These are phyloP conservation scores for Samsoniella hepiali DNA, from an alignment of 2,329 filamentous ascomycete genomes.

Conservation along the genomic window DNA sequence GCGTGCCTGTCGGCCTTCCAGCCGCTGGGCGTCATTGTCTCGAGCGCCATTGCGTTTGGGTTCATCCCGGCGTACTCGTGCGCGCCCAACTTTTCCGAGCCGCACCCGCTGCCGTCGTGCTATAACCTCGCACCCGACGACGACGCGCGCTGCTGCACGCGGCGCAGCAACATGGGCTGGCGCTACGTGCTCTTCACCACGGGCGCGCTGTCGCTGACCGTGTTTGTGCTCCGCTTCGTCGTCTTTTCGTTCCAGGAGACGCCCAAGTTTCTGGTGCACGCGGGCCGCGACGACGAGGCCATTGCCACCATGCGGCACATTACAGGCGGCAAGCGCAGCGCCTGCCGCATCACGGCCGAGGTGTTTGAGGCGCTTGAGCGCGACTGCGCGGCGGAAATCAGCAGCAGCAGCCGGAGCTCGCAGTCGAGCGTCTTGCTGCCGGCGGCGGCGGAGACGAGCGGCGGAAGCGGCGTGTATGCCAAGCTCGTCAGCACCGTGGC, in stretches of 20 bases:
- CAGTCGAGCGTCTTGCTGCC: conserved; percentile 21
- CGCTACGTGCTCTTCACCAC: conserved; percentile 45
- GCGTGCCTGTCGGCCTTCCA: conserved; percentile 53
- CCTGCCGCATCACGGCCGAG: conserved; percentile 35
- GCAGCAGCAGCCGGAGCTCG: conserved; percentile 17
- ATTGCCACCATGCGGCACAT: conserved; percentile 46
- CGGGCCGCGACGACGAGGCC: conserved; percentile 44
- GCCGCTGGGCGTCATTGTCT: conserved; percentile 52
- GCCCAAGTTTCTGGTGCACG: conserved; percentile 44
- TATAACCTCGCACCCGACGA: conserved; percentile 27
- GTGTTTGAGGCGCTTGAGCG: conserved; percentile 31
- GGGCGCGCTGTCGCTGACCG: conserved; percentile 40
- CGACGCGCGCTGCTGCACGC: conserved; percentile 34
- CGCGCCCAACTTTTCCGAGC: conserved; percentile 47
- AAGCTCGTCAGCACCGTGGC: conserved; percentile 23
- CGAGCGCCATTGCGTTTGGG: conserved; percentile 49
- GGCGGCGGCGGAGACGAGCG: conserved; percentile 19
- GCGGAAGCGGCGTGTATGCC: conserved; percentile 20
- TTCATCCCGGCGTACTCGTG: conserved; percentile 52
- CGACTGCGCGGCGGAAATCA: conserved; percentile 23
- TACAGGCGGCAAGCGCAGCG: conserved; percentile 37
- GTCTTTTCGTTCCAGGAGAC: conserved; percentile 48
- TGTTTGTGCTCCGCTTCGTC: conserved; percentile 44
- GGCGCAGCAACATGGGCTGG: conserved; percentile 48
- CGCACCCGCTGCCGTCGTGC: conserved; percentile 42